A percentile compares a stretch with the other conserved stretches of the same genome.
These are phyloP conservation scores for Kwoniella sp. DNA, from an alignment of 768 basidiomycete species.

Conservation along the genomic window DNA sequence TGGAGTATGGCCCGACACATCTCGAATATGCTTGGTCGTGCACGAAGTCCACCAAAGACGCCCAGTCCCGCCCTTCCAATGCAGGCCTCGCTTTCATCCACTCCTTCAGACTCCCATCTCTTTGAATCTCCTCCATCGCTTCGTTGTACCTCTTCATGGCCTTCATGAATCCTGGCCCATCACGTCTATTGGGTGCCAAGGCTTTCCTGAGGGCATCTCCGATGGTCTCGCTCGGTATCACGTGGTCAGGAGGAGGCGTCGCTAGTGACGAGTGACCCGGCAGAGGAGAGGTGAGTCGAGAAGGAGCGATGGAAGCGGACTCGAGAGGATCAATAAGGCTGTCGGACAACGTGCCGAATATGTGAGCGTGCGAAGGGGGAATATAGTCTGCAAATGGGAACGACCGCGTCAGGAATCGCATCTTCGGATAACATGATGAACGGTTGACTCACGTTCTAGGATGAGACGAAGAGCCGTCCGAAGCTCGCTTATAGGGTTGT, in stretches of 20 bases:
- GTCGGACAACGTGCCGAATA: slow-evolving; percentile 44
- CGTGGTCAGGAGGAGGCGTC: slow-evolving; percentile 31
- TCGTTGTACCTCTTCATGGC: slow-evolving; percentile 52
- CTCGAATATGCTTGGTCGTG: slow-evolving; percentile 89
- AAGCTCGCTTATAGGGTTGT: slow-evolving; percentile 48
- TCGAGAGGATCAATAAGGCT: slow-evolving; percentile 30
- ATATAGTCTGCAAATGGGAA: slow-evolving; percentile 52
- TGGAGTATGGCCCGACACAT: slow-evolving; percentile 85
- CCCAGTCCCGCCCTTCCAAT: slow-evolving; percentile 38
- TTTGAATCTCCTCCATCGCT: slow-evolving; percentile 39
- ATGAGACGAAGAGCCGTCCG: slow-evolving; percentile 41
- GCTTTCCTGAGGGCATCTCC: slow-evolving; percentile 46
- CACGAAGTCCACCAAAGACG: slow-evolving; percentile 46
- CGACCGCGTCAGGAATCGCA: too few relatives aligned
- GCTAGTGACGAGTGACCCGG: slow-evolving; percentile 24
- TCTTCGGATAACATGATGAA: too few relatives aligned
- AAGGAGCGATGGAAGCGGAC: slow-evolving; percentile 18
- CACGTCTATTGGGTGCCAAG: slow-evolving; percentile 42
- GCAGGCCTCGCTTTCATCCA: slow-evolving; percentile 12
- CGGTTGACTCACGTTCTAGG: slow-evolving; percentile 42
- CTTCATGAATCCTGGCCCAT: slow-evolving; percentile 48
- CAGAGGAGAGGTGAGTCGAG: slow-evolving; percentile 33
- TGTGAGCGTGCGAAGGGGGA: slow-evolving; percentile 42
- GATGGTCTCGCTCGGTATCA: slow-evolving; percentile 39
- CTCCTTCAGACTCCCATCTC: slow-evolving; percentile 24